Conservation (phyloP, 176 grass and related monocot genomes). For the Rhipidocladum racemiflorum region DNA sequence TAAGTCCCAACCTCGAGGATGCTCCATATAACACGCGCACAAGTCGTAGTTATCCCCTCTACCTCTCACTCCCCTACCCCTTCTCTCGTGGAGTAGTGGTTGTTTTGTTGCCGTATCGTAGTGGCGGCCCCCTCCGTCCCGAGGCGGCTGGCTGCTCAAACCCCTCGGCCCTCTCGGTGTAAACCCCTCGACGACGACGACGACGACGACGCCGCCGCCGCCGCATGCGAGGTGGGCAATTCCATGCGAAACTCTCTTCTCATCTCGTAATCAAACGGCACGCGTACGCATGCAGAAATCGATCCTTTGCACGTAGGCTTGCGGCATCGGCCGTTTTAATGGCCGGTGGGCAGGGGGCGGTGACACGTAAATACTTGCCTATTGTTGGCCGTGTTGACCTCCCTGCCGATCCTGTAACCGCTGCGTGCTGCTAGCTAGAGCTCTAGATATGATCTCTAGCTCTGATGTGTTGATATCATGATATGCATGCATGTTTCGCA, state of each 20-base stretch:
- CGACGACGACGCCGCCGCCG: background rate
- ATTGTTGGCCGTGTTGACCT: conserved; percentile 3
- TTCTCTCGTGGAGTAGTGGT: background rate
- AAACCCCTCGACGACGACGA: background rate
- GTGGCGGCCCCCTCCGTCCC: background rate
- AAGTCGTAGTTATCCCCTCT: background rate
- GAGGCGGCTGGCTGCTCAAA: background rate
- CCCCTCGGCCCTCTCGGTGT: background rate
- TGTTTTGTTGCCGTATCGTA: background rate
- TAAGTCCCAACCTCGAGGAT: background rate
- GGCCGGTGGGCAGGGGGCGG: background rate
- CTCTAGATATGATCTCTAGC: background rate
- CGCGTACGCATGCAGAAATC: background rate
- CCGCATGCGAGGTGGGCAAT: conserved; percentile 20
- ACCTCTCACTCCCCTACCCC: background rate
- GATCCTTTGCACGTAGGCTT: background rate
- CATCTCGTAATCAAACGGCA: background rate
- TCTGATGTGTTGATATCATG: background rate
- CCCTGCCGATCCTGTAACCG: background rate
- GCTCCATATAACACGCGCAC: background rate
- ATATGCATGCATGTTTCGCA: background rate
- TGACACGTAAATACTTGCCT: background rate
- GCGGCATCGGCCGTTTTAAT: background rate
- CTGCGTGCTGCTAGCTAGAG: background rate
- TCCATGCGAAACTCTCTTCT: background rate